Conservation (phyloP, 2,329 filamentous ascomycete genomes). For the Xylariaceae sp. region DNA sequence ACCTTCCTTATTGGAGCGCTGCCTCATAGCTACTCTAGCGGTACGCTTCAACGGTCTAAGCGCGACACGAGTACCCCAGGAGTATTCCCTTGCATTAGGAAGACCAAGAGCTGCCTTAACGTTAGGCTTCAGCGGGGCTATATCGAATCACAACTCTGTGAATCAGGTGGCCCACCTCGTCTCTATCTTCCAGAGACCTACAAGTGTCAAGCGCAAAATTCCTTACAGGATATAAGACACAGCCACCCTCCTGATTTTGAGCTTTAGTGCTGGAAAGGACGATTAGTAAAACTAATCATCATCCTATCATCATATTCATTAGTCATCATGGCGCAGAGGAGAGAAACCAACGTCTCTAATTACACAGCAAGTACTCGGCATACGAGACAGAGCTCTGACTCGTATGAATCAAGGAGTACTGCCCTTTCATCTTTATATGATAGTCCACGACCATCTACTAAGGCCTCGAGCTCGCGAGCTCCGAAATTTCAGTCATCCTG, state of each 20-base stretch:
- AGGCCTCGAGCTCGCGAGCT: constrained; percentile 37
- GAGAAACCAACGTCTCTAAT: constrained; percentile 42
- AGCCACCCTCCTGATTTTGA: constrained; percentile 19
- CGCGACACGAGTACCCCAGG: constrained; percentile 31
- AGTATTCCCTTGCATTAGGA: constrained; percentile 31
- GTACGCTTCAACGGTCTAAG: constrained; percentile 27
- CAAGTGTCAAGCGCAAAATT: constrained; percentile 30
- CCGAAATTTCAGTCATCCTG: constrained; percentile 29
- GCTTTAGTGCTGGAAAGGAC: constrained; percentile 13
- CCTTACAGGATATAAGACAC: constrained; percentile 34
- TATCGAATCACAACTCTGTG: constrained; percentile 35
- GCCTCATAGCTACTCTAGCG: constrained; percentile 21
- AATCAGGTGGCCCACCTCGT: constrained; percentile 32
- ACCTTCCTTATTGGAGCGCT: constrained; percentile 33
- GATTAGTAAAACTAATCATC: constrained; percentile 22
- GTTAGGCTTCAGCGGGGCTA: constrained; percentile 38
- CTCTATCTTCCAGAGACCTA: constrained; percentile 33
- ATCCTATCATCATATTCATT: constrained; percentile 25
- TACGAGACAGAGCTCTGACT: constrained; percentile 52
- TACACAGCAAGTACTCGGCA: constrained; percentile 47
- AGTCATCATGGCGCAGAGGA: constrained; percentile 44
- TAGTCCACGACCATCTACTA: constrained; percentile 48
- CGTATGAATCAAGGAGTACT: constrained; percentile 54
- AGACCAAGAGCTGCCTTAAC: constrained; percentile 31
- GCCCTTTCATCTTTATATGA: constrained; percentile 53